phyloP scores from a whole-genome alignment of 2,329 filamentous ascomycete genomes.

The Lasiodiplodia theobromae region DNA sequence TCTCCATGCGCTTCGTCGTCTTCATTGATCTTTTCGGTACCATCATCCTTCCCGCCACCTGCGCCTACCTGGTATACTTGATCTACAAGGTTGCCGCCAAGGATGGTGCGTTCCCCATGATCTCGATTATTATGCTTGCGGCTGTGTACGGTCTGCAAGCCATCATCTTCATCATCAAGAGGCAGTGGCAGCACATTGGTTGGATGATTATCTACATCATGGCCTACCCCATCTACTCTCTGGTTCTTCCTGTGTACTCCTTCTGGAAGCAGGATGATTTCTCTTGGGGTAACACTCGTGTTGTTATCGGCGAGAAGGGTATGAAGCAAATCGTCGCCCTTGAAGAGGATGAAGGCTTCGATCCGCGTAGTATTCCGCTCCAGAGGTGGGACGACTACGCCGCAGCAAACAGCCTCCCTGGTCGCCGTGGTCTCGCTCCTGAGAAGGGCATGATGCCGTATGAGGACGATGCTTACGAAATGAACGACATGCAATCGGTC shows the following conservation, averaged over 20 bases:
- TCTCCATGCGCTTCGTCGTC: conserved; percentile 96
- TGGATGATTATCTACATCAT: conserved; percentile 99
- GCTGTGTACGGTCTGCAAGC: conserved; percentile 95
- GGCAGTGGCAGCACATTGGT: conserved; percentile 97
- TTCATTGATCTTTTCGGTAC: conserved; percentile 94
- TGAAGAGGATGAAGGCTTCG: conserved; percentile 81
- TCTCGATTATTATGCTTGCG: conserved; percentile 88
- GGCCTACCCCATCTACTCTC: conserved; percentile 94
- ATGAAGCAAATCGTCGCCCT: conserved; percentile 88
- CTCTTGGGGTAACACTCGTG: conserved; percentile 96
- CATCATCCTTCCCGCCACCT: conserved; percentile 88
- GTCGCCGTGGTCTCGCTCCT: conserved; percentile 75
- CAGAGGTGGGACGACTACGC: conserved; percentile 99
- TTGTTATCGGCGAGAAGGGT: conserved; percentile 94
- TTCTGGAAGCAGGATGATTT: conserved; percentile 99
- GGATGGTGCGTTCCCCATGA: conserved; percentile 78
- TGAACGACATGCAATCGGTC: conserved; percentile 97
- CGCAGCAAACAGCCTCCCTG: conserved; percentile 82
- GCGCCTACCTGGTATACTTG: conserved; percentile 84
- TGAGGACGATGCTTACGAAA: conserved; percentile 82
- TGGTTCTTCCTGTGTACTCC: conserved; percentile 90
- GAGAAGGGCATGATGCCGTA: conserved; percentile 70
- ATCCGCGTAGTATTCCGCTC: conserved; percentile 89
- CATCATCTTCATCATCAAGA: conserved; percentile 93
- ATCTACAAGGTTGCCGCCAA: conserved; percentile 78